Percentiles rank a stretch among this genome's conserved stretches.
phyloP scores from a whole-genome alignment of 345 rosid genomes.

The Acer saccharum region DNA sequence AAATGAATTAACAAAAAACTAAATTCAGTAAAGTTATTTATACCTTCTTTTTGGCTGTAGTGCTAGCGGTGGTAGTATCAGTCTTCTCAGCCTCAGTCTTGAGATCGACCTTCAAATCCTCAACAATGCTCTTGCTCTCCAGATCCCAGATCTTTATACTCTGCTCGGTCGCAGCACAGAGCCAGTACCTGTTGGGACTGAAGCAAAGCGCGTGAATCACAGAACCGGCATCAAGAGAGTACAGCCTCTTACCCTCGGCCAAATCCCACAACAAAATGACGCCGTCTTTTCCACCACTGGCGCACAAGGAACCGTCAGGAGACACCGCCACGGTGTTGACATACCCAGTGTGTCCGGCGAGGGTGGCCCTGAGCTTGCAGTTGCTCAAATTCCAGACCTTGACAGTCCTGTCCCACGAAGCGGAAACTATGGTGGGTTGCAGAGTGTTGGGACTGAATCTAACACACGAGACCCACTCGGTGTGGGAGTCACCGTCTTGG shows the following conservation, averaged over 20 bases:
- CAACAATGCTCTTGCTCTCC: conserved; percentile 93
- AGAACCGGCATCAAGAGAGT: conserved; percentile 79
- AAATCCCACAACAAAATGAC: conserved; percentile 90
- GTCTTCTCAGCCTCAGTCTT: conserved; percentile 91
- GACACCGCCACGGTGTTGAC: conserved; percentile 94
- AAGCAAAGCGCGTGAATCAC: conserved; percentile 84
- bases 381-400: conserved; percentile 96
- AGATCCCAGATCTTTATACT: conserved; percentile 99
- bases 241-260: conserved; percentile 94
- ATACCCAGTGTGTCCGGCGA: conserved; percentile 79
- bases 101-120: conserved; percentile 95
- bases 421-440: conserved; percentile 93
- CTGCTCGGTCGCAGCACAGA: conserved; percentile 90
- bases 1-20: background rate
- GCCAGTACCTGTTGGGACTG: conserved; percentile 99
- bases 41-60: conserved; percentile 70
- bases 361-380: conserved; percentile 78
- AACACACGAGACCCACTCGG: conserved; percentile 96
- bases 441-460: conserved; percentile 79
- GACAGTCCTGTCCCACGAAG: conserved; percentile 85
- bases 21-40: background rate
- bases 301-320: conserved; percentile 92
- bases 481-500: conserved; percentile 79
- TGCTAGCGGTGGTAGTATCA: conserved; percentile 33
- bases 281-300: conserved; percentile 97